A percentile compares a stretch with the other conserved stretches of the same genome.
Conservation (phyloP, 352 stramenopile genomes). For the Globisporangium splendens region DNA sequence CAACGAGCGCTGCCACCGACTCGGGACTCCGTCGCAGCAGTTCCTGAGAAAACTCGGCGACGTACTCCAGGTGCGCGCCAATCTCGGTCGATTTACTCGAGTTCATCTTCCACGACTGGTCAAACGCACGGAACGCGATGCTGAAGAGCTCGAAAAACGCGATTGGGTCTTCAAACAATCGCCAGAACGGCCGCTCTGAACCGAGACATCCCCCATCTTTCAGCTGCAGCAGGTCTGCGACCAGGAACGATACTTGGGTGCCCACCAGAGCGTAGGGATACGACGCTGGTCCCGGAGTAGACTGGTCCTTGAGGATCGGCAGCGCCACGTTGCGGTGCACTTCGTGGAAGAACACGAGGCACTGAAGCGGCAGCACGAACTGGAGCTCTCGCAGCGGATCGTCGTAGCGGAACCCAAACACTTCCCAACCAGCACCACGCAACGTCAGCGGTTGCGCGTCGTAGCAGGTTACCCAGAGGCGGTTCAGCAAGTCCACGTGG, state of each 20-base stretch:
- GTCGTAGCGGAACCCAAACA: constrained; percentile 60
- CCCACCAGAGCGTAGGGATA: constrained; percentile 63
- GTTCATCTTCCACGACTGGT: constrained; percentile 61
- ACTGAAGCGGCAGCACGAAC: constrained; percentile 69
- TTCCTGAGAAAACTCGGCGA: constrained; percentile 65
- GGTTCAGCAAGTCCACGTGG: constrained; percentile 61
- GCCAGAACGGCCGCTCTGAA: constrained; percentile 77
- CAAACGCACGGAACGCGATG: constrained; percentile 67
- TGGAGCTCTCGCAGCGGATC: constrained; percentile 72
- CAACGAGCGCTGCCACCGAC: constrained; percentile 52
- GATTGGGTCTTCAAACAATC: constrained; percentile 81
- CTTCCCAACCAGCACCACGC: constrained; percentile 47
- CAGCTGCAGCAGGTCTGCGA: constrained; percentile 71
- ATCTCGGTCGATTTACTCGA: constrained; percentile 44
- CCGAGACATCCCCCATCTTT: constrained; percentile 70
- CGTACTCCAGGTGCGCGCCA: constrained; percentile 65
- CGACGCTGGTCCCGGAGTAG: constrained; percentile 30
- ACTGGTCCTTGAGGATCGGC: constrained; percentile 65
- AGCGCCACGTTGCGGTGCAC: constrained; percentile 58
- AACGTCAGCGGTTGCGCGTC: constrained; percentile 54
- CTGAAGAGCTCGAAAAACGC: constrained; percentile 81
- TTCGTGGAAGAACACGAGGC: constrained; percentile 81
- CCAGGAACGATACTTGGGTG: constrained; percentile 49
- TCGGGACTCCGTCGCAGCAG: constrained; percentile 66
- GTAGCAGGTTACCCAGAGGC: constrained; percentile 71